A percentile compares a stretch with the other conserved stretches of the same genome.
phyloP scores from a whole-genome alignment of 129 eudicot genomes.

The Calendula officinalis region DNA sequence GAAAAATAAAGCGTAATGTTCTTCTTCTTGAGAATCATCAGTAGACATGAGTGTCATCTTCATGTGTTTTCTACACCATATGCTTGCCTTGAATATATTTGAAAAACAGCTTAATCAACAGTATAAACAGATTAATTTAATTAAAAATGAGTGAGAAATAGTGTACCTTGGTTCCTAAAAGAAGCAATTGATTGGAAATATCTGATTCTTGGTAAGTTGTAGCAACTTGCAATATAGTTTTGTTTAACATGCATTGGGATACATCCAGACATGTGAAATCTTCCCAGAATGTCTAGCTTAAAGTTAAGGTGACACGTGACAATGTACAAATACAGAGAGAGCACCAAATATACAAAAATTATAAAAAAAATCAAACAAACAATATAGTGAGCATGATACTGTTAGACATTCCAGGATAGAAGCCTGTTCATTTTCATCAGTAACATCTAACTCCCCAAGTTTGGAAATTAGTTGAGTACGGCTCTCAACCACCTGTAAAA shows the following conservation, averaged over 20 bases:
- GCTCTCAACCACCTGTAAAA: constrained; percentile 75
- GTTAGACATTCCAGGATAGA: constrained; percentile 56
- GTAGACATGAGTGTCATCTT: constrained; percentile 86
- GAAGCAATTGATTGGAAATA: constrained; percentile 48
- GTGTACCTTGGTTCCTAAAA: constrained; percentile 61
- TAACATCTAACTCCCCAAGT: constrained; percentile 48
- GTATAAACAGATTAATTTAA: constrained; percentile 6
- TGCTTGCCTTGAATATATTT: constrained; percentile 51
- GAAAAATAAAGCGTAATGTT: constrained; percentile 57
- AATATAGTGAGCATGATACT: constrained; percentile 48
- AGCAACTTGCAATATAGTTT: constrained; percentile 71
- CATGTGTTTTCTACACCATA: constrained; percentile 86
- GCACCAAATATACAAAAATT: not conserved
- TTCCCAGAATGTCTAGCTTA: constrained; percentile 75
- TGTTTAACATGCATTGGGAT: constrained; percentile 89
- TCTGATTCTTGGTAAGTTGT: constrained; percentile 63
- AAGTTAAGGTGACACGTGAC: constrained; percentile 52
- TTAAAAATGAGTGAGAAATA: not conserved
- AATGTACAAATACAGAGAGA: constrained; percentile 3
- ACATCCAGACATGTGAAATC: constrained; percentile 89
- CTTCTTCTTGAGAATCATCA: constrained; percentile 88
- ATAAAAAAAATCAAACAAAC: not conserved
- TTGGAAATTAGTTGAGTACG: constrained; percentile 66
- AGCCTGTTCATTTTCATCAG: constrained; percentile 43
- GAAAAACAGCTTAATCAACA: constrained; percentile 13